phyloP scores from a whole-genome alignment of 208 protist species.

The Wallacemonas collosoma region DNA sequence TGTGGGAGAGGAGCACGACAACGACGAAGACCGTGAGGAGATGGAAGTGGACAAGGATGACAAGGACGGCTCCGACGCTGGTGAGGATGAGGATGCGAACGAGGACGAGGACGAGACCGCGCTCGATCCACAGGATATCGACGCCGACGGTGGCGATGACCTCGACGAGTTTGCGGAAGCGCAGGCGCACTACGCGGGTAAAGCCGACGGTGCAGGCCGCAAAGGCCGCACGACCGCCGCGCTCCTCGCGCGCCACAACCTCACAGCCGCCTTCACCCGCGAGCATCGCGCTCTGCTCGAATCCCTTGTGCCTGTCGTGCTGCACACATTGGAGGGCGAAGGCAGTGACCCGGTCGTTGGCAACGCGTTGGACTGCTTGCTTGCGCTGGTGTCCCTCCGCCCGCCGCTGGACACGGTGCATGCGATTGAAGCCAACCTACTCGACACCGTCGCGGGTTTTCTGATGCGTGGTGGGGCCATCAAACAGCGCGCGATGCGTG shows the following conservation, averaged over 20 bases:
- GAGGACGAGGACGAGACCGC: conserved; percentile 12
- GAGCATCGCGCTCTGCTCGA: conserved; percentile 77
- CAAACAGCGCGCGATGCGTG: conserved; percentile 88
- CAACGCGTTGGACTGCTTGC: conserved; percentile 81
- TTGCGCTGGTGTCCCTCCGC: conserved; percentile 81
- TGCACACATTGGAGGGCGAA: conserved; percentile 87
- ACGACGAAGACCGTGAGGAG: conserved; percentile 8
- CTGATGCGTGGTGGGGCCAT: conserved; percentile 84
- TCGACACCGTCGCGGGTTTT: conserved; percentile 76
- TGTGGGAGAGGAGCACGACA: conserved; percentile 18
- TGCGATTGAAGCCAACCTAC: conserved; percentile 54
- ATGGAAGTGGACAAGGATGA: conserved; percentile 15
- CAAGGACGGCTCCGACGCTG: conserved; percentile 17
- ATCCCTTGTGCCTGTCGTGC: conserved; percentile 69
- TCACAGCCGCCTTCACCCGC: conserved; percentile 75
- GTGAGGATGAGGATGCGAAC: conserved; percentile 24
- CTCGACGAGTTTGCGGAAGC: conserved; percentile 70
- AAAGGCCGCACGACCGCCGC: conserved; percentile 13
- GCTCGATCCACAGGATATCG: conserved; percentile 32
- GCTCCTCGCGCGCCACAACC: conserved; percentile 29
- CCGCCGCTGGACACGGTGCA: conserved; percentile 68
- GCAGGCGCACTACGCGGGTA: conserved; percentile 22
- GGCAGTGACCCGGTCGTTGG: conserved; percentile 88
- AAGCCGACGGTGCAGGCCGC: neutral
- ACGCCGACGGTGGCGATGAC: conserved; percentile 59